These are phyloP conservation scores for Avena atlantica DNA, from an alignment of 176 grass and related monocot species.

Conservation along the genomic window DNA sequence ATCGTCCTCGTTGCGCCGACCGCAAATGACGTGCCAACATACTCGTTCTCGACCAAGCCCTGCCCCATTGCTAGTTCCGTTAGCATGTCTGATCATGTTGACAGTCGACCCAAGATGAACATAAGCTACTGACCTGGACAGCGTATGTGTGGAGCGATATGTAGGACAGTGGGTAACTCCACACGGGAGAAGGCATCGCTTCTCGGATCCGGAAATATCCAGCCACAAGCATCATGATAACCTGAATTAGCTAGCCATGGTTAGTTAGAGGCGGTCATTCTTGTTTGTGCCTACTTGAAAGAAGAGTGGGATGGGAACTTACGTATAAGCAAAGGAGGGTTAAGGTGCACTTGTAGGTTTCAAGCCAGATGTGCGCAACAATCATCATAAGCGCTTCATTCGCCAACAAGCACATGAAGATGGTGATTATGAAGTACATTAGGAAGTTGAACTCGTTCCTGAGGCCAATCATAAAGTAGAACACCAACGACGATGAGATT, in stretches of 20 bases:
- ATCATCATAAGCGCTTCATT: constrained; percentile 94
- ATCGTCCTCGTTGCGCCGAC: constrained; percentile 85
- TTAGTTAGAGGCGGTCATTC: not conserved
- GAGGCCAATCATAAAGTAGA: constrained; percentile 90
- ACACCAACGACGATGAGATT: constrained; percentile 72
- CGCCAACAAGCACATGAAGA: constrained; percentile 85
- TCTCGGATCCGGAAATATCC: constrained; percentile 80
- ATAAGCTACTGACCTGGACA: constrained; percentile 56
- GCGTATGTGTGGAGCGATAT: constrained; percentile 77
- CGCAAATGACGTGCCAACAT: constrained; percentile 79
- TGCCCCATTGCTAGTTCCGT: constrained; percentile 25
- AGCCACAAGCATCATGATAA: constrained; percentile 89
- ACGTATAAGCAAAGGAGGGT: constrained; percentile 83
- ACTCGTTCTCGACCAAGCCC: constrained; percentile 95
- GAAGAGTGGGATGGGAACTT: constrained; percentile 32
- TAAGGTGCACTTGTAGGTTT: constrained; percentile 73
- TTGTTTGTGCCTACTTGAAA: not conserved
- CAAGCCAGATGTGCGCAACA: constrained; percentile 72
- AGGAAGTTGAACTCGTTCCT: constrained; percentile 88
- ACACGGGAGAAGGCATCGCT: constrained; percentile 62
- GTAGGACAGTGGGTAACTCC: constrained; percentile 83
- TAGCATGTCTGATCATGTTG: not conserved
- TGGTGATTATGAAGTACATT: constrained; percentile 81
- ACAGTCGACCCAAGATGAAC: not conserved
- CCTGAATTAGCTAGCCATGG: constrained; percentile 35